A percentile compares a stretch with the other conserved stretches of the same genome.
phyloP scores from a whole-genome alignment of 495 filamentous ascomycete species.

The Penicillium maclennaniae region DNA sequence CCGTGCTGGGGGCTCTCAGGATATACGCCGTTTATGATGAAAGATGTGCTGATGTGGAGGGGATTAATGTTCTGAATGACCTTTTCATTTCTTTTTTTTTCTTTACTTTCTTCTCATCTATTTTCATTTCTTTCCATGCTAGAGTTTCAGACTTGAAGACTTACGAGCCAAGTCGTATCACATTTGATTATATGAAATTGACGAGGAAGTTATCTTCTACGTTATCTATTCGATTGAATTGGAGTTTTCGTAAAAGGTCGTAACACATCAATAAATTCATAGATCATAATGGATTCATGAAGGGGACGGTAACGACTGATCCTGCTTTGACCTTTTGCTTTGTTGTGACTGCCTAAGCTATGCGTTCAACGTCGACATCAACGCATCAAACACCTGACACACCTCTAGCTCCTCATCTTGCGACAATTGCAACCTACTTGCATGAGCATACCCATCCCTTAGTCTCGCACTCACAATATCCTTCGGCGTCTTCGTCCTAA shows the following conservation, averaged over 20 bases:
- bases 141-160: background rate
- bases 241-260: background rate
- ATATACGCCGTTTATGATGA: background rate
- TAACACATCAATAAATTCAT: too few species aligned
- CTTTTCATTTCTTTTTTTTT: background rate
- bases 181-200: background rate
- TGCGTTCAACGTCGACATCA: conserved; percentile 9
- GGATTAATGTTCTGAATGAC: background rate
- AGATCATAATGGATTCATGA: too few species aligned
- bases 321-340: too few species aligned
- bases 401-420: conserved; percentile 13
- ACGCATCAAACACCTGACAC: conserved; percentile 14
- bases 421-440: conserved; percentile 13
- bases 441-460: conserved; percentile 18
- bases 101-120: too few species aligned
- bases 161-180: background rate
- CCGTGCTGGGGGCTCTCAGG: background rate
- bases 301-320: too few species aligned
- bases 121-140: background rate
- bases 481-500: conserved; percentile 25
- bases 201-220: background rate
- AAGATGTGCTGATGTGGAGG: background rate
- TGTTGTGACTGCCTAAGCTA: background rate
- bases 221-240: background rate
- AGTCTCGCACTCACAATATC: conserved; percentile 19